Evolutionary conservation across 768 basidiomycete species (phyloP).

Genomic region (Auricularia cornea): DNA sequence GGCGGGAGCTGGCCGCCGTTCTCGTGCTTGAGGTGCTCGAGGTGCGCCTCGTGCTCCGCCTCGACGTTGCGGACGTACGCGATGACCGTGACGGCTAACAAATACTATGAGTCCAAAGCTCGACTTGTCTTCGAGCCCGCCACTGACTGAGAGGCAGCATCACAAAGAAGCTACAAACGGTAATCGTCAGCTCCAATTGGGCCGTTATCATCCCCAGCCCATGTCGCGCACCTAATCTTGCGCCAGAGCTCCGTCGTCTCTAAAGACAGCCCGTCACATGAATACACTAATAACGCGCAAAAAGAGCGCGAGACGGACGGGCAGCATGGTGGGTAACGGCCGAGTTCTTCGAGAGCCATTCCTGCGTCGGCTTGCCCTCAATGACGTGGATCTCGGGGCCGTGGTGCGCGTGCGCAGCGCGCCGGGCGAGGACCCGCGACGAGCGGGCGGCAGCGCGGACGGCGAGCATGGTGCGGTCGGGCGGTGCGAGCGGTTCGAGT

Average conservation of each 20-base stretch:
- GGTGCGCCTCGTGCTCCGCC: slow-evolving; percentile 60
- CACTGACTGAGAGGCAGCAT: slow-evolving; percentile 67
- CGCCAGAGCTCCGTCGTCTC: slow-evolving; percentile 78
- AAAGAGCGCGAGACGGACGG: not conserved
- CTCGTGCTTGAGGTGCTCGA: slow-evolving; percentile 61
- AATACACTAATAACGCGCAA: no score
- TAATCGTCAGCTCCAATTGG: not conserved
- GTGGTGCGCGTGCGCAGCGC: not conserved
- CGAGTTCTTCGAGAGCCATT: not conserved
- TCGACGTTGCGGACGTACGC: slow-evolving; percentile 46
- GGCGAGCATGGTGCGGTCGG: not conserved
- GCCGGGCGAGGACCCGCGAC: not conserved
- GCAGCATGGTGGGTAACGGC: not conserved
- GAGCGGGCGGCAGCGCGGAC: not conserved
- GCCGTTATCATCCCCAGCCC: not conserved
- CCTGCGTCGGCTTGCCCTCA: not conserved
- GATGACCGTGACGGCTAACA: slow-evolving; percentile 20
- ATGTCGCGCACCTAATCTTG: slow-evolving; percentile 51
- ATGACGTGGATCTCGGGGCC: not conserved
- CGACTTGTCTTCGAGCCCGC: slow-evolving; percentile 12
- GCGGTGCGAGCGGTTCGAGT: not conserved
- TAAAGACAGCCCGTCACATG: no score
- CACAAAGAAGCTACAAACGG: slow-evolving; percentile 50
- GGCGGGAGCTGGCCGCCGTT: slow-evolving; percentile 67
- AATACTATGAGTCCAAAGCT: no score